These are phyloP conservation scores for Venustampulla echinocandica DNA, from an alignment of 495 filamentous ascomycete genomes.

Conservation along the genomic window DNA sequence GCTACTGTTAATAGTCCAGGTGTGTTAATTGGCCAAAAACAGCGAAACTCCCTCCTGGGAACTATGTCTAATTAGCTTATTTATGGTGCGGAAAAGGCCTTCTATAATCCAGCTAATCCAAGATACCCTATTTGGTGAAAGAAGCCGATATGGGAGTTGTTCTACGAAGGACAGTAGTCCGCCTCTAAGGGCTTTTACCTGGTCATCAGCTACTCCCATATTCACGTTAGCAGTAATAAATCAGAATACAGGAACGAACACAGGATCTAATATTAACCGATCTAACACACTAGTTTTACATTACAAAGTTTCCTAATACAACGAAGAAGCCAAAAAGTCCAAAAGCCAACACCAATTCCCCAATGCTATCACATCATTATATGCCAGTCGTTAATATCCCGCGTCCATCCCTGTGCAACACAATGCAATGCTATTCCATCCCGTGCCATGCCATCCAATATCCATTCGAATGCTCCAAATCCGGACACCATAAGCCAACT, in stretches of 20 bases:
- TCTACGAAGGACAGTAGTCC: too few relatives aligned
- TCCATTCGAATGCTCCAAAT: constrained; percentile 1
- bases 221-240: too few relatives aligned
- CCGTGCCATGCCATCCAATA: constrained; percentile 1
- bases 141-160: too few relatives aligned
- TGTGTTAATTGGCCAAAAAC: too few relatives aligned
- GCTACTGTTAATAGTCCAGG: too few relatives aligned
- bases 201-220: too few relatives aligned
- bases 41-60: too few relatives aligned
- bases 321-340: constrained; percentile 6
- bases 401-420: constrained; percentile 17
- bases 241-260: background rate
- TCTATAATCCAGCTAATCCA: too few relatives aligned
- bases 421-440: constrained; percentile 11
- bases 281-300: constrained; percentile 5
- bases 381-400: constrained; percentile 18
- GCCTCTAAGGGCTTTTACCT: too few relatives aligned
- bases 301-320: constrained; percentile 17
- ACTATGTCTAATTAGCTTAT: too few relatives aligned
- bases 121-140: too few relatives aligned
- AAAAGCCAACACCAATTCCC: constrained; percentile 6
- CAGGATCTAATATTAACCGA: background rate
- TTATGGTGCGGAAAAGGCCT: too few relatives aligned
- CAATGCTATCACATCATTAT: constrained; percentile 10
- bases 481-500: background rate